Evolutionary conservation across 495 filamentous ascomycete genomes (phyloP).

Genomic region (Pyronema domesticum): DNA sequence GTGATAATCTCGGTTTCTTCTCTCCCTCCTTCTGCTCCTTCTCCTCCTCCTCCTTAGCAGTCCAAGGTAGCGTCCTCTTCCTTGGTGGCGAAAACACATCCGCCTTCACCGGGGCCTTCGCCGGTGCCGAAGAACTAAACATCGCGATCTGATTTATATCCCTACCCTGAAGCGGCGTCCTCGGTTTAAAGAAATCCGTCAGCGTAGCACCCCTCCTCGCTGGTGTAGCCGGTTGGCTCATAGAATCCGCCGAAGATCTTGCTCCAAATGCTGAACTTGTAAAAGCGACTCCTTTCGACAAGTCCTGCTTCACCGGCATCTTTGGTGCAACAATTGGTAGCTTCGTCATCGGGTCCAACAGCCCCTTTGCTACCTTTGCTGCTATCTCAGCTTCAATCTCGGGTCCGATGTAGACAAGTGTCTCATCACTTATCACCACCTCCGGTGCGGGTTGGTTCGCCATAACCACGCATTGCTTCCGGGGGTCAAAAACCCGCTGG

Average conservation of each 20-base stretch:
- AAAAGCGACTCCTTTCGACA: no score
- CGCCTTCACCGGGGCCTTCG: not conserved
- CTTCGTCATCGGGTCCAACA: slow-evolving; percentile 82
- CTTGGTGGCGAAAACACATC: no score
- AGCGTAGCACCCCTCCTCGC: no score
- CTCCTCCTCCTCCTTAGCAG: no score
- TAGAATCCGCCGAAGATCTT: no score
- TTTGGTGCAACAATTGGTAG: not conserved
- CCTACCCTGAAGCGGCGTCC: slow-evolving; percentile 6
- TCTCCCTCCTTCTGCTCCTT: slow-evolving; percentile 3
- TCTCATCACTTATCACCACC: slow-evolving; percentile 38
- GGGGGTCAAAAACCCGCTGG: slow-evolving; percentile 82
- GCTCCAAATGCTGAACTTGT: no score
- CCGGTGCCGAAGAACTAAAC: not conserved
- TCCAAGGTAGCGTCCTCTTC: no score
- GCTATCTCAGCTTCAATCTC: slow-evolving; percentile 44
- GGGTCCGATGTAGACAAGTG: slow-evolving; percentile 61
- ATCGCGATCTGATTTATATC: not conserved
- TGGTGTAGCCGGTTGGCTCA: no score
- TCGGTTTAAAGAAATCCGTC: slow-evolving; percentile 4
- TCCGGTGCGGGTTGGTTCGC: slow-evolving; percentile 40
- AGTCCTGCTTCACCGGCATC: no score
- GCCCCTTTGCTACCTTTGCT: slow-evolving; percentile 57
- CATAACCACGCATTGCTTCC: slow-evolving; percentile 48
- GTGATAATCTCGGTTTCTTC: no score